Percentiles rank a stretch among this genome's conserved stretches.
Evolutionary conservation across 305 asterid species (phyloP).

Genomic region (Fraxinus sp.): DNA sequence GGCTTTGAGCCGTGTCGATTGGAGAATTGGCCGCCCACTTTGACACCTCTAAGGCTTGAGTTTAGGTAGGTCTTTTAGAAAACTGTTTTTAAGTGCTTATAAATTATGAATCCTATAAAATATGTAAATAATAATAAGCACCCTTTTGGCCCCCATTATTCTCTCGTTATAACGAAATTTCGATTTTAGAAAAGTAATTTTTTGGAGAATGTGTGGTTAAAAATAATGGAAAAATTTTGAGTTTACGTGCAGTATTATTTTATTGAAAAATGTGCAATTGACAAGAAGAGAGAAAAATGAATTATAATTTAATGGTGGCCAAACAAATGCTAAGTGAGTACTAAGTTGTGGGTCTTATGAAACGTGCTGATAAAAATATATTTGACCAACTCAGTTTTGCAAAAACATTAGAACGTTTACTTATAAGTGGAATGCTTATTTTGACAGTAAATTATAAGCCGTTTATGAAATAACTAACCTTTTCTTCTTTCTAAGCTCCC

Average conservation of each 20-base stretch:
- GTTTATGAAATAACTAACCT: not conserved
- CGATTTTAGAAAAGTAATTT: no score
- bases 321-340: not conserved
- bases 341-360: not conserved
- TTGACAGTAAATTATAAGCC: not conserved
- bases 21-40: not conserved
- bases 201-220: no score
- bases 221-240: no score
- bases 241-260: no score
- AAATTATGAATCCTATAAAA: no score
- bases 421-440: not conserved
- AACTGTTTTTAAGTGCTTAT: no score
- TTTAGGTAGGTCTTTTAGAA: not conserved
- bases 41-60: not conserved
- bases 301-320: no score
- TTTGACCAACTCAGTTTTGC: not conserved
- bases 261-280: no score
- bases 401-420: not conserved
- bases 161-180: no score
- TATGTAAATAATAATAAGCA: not conserved
- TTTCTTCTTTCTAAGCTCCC: not conserved
- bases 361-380: not conserved
- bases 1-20: not conserved
- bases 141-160: no score
- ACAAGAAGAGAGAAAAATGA: no score